Conservation (phyloP, 495 filamentous ascomycete genomes). For the Neurospora sp. region DNA sequence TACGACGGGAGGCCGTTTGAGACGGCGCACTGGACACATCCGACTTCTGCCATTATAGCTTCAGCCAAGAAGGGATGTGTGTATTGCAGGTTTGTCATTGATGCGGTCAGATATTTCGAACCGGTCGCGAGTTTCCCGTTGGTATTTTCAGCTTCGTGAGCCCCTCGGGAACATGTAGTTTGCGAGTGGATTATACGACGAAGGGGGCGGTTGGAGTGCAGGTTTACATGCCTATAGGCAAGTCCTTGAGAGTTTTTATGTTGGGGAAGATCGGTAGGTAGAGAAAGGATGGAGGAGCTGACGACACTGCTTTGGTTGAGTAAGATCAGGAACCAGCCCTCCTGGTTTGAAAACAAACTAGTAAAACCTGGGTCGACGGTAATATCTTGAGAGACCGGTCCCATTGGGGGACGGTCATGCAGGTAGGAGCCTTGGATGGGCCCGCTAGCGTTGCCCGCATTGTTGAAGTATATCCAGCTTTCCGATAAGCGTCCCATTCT, state of each 20-base stretch:
- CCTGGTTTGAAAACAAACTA: no score
- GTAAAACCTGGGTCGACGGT: no score
- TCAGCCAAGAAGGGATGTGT: neutral
- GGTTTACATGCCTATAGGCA: neutral
- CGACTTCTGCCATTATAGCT: neutral
- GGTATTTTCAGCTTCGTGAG: neutral
- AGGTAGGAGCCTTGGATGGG: no score
- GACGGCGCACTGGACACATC: neutral
- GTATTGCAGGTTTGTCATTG: neutral
- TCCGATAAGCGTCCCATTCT: no score
- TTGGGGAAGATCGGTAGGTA: neutral
- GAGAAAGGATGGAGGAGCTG: neutral
- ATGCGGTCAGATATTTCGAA: neutral
- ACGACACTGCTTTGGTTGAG: neutral
- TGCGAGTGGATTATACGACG: neutral
- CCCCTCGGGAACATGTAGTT: neutral
- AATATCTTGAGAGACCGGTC: no score
- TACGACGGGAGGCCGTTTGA: neutral
- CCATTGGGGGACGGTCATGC: no score
- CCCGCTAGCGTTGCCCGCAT: no score
- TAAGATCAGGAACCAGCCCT: neutral
- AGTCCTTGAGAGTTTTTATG: neutral
- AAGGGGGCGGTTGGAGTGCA: neutral
- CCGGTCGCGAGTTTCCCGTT: neutral
- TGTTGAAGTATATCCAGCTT: no score